Conservation (phyloP, 2,329 filamentous ascomycete genomes). For the Kalmusia sp. region DNA sequence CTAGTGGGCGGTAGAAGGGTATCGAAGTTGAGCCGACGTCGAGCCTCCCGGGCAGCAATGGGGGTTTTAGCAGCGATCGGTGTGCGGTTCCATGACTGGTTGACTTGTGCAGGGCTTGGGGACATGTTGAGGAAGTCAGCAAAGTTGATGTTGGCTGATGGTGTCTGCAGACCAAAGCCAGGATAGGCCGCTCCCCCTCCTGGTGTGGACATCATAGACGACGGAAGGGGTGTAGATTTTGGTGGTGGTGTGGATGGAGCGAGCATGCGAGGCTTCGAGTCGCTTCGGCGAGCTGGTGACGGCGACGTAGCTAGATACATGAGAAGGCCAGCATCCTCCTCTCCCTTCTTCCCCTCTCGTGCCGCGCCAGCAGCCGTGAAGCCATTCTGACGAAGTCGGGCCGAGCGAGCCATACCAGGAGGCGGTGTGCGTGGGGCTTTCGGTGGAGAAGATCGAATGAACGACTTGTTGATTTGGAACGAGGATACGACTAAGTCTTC, state of each 20-base stretch:
- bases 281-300: constrained; percentile 72
- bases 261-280: constrained; percentile 54
- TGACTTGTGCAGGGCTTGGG: constrained; percentile 82
- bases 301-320: constrained; percentile 93
- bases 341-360: constrained; percentile 65
- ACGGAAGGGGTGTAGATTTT: constrained; percentile 69
- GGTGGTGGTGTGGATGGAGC: constrained; percentile 63
- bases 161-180: constrained; percentile 73
- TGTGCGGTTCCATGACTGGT: constrained; percentile 73
- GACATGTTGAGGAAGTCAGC: constrained; percentile 98
- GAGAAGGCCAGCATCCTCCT: constrained; percentile 84
- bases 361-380: constrained; percentile 48
- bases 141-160: constrained; percentile 88
- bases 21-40: constrained; percentile 83
- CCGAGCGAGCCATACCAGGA: constrained; percentile 47
- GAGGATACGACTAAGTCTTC: constrained; percentile 79
- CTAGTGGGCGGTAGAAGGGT: constrained; percentile 66
- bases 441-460: constrained; percentile 80
- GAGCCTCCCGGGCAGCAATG: constrained; percentile 69
- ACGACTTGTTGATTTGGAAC: constrained; percentile 66
- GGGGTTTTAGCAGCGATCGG: constrained; percentile 72
- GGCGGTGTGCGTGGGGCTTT: constrained; percentile 52
- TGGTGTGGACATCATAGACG: constrained; percentile 88
- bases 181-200: constrained; percentile 65
- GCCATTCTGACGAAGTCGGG: constrained; percentile 49